These are phyloP conservation scores for Talaromyces thailandensis DNA, from an alignment of 495 filamentous ascomycete species.

Conservation along the genomic window DNA sequence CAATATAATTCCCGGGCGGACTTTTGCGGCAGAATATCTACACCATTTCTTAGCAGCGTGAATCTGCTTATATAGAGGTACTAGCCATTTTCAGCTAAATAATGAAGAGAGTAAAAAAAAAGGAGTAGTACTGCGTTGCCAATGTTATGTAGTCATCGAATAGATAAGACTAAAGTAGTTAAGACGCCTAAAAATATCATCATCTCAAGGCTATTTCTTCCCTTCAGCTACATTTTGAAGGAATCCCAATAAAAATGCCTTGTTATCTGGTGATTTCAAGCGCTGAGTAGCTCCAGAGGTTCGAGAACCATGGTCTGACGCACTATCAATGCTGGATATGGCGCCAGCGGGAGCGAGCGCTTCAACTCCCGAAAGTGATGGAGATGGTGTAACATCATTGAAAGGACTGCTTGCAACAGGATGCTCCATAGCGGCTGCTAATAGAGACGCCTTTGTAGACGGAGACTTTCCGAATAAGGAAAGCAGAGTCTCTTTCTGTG, in stretches of 20 bases:
- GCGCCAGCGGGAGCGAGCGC: conserved; percentile 32
- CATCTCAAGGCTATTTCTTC: conserved; percentile 17
- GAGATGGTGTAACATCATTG: conserved; percentile 25
- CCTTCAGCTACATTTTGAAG: conserved; percentile 51
- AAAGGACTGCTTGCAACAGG: conserved; percentile 8
- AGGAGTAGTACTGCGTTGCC: not conserved
- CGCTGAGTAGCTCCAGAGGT: conserved; percentile 26
- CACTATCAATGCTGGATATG: conserved; percentile 27
- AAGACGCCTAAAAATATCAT: not conserved
- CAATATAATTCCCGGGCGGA: conserved; percentile 14
- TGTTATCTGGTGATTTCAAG: conserved; percentile 60
- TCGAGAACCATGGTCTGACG: conserved; percentile 35
- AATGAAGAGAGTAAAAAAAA: not conserved
- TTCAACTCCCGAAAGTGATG: conserved; percentile 24
- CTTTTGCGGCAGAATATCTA: conserved; percentile 19
- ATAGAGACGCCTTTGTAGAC: conserved; percentile 11
- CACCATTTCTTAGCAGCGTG: not conserved
- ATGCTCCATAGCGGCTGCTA: conserved; percentile 11
- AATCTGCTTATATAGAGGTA: no score
- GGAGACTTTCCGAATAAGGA: conserved; percentile 61
- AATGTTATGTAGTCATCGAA: not conserved
- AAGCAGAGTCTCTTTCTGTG: conserved; percentile 60
- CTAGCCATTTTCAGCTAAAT: not conserved
- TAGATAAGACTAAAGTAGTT: not conserved
- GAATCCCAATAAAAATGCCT: conserved; percentile 72